phyloP scores from a whole-genome alignment of 1,139 yeast species.

The Nakaseomyces glabratus region DNA sequence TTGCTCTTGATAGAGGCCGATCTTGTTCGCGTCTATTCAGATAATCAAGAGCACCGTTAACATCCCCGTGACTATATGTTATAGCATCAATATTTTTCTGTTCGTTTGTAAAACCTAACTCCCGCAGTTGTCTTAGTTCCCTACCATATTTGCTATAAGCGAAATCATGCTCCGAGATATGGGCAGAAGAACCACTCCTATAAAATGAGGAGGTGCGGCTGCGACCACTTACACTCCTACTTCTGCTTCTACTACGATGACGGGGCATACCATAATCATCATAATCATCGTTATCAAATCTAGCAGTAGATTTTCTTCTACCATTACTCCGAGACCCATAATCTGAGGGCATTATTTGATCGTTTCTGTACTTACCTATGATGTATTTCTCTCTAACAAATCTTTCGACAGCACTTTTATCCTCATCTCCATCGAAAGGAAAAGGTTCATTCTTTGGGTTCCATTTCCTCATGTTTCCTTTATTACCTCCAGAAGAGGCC shows the following conservation, averaged over 20 bases:
- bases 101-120: slow-evolving; percentile 24
- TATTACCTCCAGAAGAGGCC: slow-evolving; percentile 28
- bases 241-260: slow-evolving; percentile 6
- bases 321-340: slow-evolving; percentile 12
- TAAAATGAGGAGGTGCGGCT: slow-evolving; percentile 6
- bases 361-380: slow-evolving; percentile 43
- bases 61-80: slow-evolving; percentile 28
- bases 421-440: slow-evolving; percentile 48
- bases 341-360: slow-evolving; percentile 21
- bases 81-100: slow-evolving; percentile 31
- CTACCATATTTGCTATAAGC: slow-evolving; percentile 24
- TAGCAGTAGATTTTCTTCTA: background rate
- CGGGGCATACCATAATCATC: slow-evolving; percentile 6
- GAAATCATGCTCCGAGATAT: slow-evolving; percentile 22
- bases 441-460: slow-evolving; percentile 46
- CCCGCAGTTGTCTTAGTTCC: slow-evolving; percentile 21
- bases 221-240: slow-evolving; percentile 3
- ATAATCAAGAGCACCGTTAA: slow-evolving; percentile 27
- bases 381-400: slow-evolving; percentile 53
- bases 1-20: slow-evolving; percentile 7
- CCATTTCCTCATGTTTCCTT: slow-evolving; percentile 33
- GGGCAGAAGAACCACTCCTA: slow-evolving; percentile 10
- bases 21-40: slow-evolving; percentile 14
- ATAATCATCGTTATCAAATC: slow-evolving; percentile 1
- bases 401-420: slow-evolving; percentile 37